Evolutionary conservation across 1,284 basidiomycete species (phyloP), one percentile per base, ranked within the genome.

Genomic region (Porodaedalea pini): DNA sequence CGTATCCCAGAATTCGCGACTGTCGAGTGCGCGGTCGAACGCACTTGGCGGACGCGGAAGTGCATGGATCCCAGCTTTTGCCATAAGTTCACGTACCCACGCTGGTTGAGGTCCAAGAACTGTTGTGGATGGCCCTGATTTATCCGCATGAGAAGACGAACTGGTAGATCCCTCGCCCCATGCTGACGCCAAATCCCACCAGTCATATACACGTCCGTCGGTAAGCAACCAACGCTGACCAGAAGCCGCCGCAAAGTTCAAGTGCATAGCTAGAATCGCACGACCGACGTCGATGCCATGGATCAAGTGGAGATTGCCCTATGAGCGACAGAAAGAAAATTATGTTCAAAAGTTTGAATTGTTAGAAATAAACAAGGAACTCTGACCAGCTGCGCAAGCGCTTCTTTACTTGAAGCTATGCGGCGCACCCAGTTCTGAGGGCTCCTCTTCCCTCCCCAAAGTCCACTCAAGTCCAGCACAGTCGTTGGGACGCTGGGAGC

Each of bases 131-230:
- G 32, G 13, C 7, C 6, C 7, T 34, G 32, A 34, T 13, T 6
- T 34, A 6, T 34, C 32, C n/a, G n/a, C n/a, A n/a, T n/a, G n/a
- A 34, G 32, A 34, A 34, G 32, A 34, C 27, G 63, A 62, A 0
- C 64, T 65, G 54, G 57, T 63, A 25, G 58, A 59, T 27, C 61
- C 63, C 6, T 68, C 62, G 3, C 76, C 77, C 77, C 78, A 84
- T 2, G 78, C 76, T 6, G 78, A 77, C 1, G 79, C 80, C 6
- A 85, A 71, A 62, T 85, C 83, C 82, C 83, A 86, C 83, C 82
- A 85, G 64, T 86, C 81, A 63, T 85, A 82, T 31, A 85, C 77
- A 7, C 82, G 74, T n/a, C 73, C 71, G 63, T 87, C 83, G 6
- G 78, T 81, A 23, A 85, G 66, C 8, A 84, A 63, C 81, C 81